A percentile compares a stretch with the other conserved stretches of the same genome.
These are phyloP conservation scores for Penicillium frequentans DNA, from an alignment of 2,329 filamentous ascomycete genomes.

Conservation along the genomic window DNA sequence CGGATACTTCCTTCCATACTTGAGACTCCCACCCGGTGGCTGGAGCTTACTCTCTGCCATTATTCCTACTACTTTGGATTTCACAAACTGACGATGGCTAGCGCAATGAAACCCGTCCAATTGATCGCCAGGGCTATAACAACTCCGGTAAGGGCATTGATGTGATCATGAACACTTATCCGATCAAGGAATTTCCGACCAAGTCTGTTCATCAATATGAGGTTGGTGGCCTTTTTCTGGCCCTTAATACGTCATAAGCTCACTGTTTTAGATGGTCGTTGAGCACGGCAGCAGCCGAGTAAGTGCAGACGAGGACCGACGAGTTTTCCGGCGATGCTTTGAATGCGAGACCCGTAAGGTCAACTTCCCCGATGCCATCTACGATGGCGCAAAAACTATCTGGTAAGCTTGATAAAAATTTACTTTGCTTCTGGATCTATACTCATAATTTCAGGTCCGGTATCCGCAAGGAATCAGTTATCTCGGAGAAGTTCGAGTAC, in stretches of 20 bases:
- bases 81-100: not conserved
- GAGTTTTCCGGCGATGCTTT: constrained; percentile 74
- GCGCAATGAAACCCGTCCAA: not conserved
- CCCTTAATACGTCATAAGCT: constrained; percentile 2
- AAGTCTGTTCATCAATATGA: constrained; percentile 79
- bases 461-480: constrained; percentile 29
- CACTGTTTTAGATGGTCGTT: constrained; percentile 43
- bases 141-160: constrained; percentile 56
- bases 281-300: too few species aligned
- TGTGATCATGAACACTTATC: constrained; percentile 72
- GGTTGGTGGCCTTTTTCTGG: constrained; percentile 53
- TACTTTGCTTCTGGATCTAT: constrained; percentile 33
- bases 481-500: constrained; percentile 67
- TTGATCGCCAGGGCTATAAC: constrained; percentile 49
- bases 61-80: not conserved
- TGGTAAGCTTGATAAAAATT: constrained; percentile 59
- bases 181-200: constrained; percentile 61
- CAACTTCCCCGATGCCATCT: constrained; percentile 59
- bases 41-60: not conserved
- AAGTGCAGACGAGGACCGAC: constrained; percentile 56
- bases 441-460: constrained; percentile 34
- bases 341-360: constrained; percentile 61
- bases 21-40: not conserved
- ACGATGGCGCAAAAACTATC: constrained; percentile 80
- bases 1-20: not conserved